Conservation (phyloP, 495 filamentous ascomycete species). For the Aspergillus heteromorphus region DNA sequence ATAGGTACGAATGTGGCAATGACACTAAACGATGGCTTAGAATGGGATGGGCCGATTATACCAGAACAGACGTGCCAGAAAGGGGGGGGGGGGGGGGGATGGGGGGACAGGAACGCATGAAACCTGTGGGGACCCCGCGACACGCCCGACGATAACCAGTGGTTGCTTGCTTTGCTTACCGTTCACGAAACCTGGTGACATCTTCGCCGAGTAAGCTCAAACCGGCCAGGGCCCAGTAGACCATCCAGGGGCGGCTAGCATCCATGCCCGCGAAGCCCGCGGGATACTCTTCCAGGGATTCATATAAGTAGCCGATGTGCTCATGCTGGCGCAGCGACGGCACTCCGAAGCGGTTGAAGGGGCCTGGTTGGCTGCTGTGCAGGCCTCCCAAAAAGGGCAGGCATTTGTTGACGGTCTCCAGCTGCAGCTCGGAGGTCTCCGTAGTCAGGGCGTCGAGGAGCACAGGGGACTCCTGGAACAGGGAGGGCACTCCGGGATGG, state of each 20-base stretch:
- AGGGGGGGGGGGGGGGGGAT: too few species aligned
- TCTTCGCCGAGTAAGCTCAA: constrained; percentile 72
- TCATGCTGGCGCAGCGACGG: constrained; percentile 62
- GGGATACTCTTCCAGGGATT: constrained; percentile 60
- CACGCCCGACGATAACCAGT: not conserved
- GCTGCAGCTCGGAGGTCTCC: constrained; percentile 59
- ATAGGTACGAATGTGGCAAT: constrained; percentile 66
- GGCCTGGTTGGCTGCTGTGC: constrained; percentile 33
- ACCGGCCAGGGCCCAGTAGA: constrained; percentile 83
- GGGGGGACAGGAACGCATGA: not conserved
- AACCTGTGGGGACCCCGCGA: constrained; percentile 4
- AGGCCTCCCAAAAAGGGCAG: constrained; percentile 57
- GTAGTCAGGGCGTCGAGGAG: constrained; percentile 68
- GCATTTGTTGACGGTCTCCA: constrained; percentile 61
- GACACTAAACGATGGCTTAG: constrained; percentile 39
- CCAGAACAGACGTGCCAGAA: too few species aligned
- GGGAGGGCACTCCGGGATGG: constrained; percentile 48
- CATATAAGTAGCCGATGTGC: constrained; percentile 73
- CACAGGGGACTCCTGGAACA: constrained; percentile 59
- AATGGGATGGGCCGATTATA: not conserved
- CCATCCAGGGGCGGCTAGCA: constrained; percentile 82
- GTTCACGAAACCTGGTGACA: constrained; percentile 59
- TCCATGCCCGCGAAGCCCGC: constrained; percentile 63
- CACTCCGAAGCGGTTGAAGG: constrained; percentile 64
- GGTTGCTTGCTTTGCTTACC: constrained; percentile 35